These are phyloP conservation scores for Kodamaea suecica DNA, from an alignment of 1,139 yeast species.

Conservation along the genomic window DNA sequence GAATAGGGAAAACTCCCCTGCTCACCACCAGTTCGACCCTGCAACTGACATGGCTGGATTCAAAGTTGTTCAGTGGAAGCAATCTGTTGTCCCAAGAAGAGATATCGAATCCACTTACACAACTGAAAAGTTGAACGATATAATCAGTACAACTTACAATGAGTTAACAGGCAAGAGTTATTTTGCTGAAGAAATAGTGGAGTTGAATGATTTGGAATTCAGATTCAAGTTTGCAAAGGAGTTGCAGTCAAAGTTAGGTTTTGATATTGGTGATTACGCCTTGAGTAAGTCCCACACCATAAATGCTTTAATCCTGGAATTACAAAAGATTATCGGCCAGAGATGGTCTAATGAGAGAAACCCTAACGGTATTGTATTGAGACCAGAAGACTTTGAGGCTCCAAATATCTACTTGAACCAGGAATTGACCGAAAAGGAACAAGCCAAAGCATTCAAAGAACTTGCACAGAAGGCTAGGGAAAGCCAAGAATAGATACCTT, in stretches of 20 bases:
- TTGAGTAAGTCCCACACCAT: slow-evolving; percentile 52
- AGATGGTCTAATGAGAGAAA: slow-evolving; percentile 59
- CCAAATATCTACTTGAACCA: slow-evolving; percentile 52
- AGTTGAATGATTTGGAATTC: slow-evolving; percentile 46
- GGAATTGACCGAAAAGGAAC: slow-evolving; percentile 32
- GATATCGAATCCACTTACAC: slow-evolving; percentile 32
- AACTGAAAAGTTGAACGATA: slow-evolving; percentile 22
- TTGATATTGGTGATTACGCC: slow-evolving; percentile 62
- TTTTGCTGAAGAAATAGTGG: slow-evolving; percentile 8
- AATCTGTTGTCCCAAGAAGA: slow-evolving; percentile 19
- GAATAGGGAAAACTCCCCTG: slow-evolving; percentile 36
- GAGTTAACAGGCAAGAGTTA: slow-evolving; percentile 18
- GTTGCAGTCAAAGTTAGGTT: slow-evolving; percentile 59
- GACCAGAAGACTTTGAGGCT: slow-evolving; percentile 38
- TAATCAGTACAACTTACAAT: slow-evolving; percentile 27
- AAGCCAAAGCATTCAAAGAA: slow-evolving; percentile 26
- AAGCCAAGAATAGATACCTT: not conserved
- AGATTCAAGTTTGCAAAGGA: slow-evolving; percentile 59
- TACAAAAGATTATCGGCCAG: slow-evolving; percentile 44
- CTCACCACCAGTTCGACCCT: slow-evolving; percentile 24
- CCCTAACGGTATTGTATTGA: slow-evolving; percentile 63
- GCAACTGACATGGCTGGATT: slow-evolving; percentile 36
- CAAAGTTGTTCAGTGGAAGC: slow-evolving; percentile 37
- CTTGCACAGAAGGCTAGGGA: slow-evolving; percentile 34
- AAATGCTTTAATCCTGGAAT: slow-evolving; percentile 42